Conservation (phyloP, 2,329 filamentous ascomycete genomes). For the Colletotrichum coccodes region DNA sequence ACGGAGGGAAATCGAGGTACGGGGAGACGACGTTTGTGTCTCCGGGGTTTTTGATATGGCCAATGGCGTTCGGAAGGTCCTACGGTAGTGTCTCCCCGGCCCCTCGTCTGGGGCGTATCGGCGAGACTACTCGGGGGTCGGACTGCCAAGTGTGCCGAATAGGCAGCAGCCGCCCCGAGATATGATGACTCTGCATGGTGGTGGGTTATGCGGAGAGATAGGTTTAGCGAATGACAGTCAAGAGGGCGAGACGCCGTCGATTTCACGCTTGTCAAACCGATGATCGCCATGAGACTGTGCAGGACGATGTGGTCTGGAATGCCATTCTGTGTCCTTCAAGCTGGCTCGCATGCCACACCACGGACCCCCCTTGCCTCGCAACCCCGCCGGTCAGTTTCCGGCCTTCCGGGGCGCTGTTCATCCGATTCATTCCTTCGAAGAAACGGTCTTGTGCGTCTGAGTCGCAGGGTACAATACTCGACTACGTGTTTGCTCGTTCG, state of each 20-base stretch:
- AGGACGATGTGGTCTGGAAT: too few relatives aligned
- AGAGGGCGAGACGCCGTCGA: not conserved
- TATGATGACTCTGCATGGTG: not conserved
- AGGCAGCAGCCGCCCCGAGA: slow-evolving; percentile 16
- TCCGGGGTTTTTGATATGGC: not conserved
- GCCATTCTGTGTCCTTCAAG: too few relatives aligned
- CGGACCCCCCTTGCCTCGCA: not conserved
- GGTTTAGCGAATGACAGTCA: not conserved
- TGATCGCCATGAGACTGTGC: not conserved
- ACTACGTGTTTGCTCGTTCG: not conserved
- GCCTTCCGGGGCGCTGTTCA: not conserved
- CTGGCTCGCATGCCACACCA: not conserved
- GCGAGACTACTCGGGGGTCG: not conserved
- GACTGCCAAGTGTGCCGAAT: slow-evolving; percentile 5
- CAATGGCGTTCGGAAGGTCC: not conserved
- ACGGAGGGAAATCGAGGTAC: not conserved
- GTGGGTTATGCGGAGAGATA: not conserved
- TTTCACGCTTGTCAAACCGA: not conserved
- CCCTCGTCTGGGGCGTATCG: not conserved
- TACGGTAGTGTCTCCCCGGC: not conserved
- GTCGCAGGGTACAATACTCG: not conserved
- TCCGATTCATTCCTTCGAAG: not conserved
- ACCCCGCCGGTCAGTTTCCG: slow-evolving; percentile 8
- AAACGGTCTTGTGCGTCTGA: not conserved
- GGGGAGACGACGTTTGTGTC: not conserved